phyloP scores from a whole-genome alignment of 305 asterid genomes.

The Salvia sclarea region DNA sequence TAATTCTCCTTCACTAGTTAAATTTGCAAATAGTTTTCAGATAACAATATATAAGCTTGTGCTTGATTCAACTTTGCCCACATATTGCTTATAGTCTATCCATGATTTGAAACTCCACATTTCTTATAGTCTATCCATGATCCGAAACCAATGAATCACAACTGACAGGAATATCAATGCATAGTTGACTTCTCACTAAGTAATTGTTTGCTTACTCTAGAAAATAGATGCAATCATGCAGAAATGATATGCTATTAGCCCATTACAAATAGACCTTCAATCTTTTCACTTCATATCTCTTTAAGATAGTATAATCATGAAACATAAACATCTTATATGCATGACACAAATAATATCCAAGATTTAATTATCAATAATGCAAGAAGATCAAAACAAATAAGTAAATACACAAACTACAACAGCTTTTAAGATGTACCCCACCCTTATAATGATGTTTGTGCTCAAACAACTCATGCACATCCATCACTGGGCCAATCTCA shows the following conservation, averaged over 20 bases:
- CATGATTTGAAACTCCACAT: no score
- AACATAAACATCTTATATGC: slow-evolving; percentile 15
- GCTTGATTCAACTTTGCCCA: neutral
- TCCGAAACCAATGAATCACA: no score
- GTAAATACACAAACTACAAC: slow-evolving; percentile 1
- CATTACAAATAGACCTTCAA: neutral
- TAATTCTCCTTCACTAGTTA: neutral
- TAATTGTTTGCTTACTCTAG: neutral
- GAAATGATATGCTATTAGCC: slow-evolving; percentile 6
- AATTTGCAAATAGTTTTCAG: neutral
- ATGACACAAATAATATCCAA: slow-evolving; percentile 1
- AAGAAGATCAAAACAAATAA: neutral
- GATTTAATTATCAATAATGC: neutral
- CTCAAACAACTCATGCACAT: slow-evolving; percentile 11
- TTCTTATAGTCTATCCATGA: no score
- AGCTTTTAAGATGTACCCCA: neutral
- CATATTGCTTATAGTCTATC: neutral
- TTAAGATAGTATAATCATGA: neutral
- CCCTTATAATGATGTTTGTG: neutral
- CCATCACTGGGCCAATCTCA: slow-evolving; percentile 28
- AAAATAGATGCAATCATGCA: slow-evolving; percentile 1
- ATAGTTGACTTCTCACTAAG: neutral
- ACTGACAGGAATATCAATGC: neutral
- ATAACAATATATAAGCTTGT: neutral
- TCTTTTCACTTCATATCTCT: neutral